Conservation (phyloP, 768 basidiomycete species). For the Chalciporus sphaerocephalus region DNA sequence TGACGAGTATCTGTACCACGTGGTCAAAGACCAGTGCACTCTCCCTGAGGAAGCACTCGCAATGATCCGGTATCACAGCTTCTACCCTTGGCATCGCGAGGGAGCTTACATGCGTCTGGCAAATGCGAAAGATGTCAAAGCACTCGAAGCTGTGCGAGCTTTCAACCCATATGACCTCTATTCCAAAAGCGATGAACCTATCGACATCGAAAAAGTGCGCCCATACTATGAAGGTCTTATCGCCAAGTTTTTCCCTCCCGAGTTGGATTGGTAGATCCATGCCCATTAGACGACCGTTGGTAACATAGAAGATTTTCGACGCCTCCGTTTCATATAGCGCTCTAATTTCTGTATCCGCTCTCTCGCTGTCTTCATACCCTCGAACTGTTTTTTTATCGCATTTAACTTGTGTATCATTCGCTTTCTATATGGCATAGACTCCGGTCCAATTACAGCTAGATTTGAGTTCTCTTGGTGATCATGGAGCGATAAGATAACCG, state of each 20-base stretch:
- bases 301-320: slow-evolving; percentile 5
- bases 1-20: slow-evolving; percentile 87
- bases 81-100: slow-evolving; percentile 95
- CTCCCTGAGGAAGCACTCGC: slow-evolving; percentile 79
- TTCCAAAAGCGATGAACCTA: slow-evolving; percentile 76
- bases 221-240: slow-evolving; percentile 86
- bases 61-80: slow-evolving; percentile 94
- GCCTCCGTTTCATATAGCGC: slow-evolving; percentile 1
- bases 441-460: neutral
- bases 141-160: slow-evolving; percentile 69
- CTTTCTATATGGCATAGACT: slow-evolving; percentile 8
- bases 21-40: slow-evolving; percentile 76
- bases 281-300: neutral
- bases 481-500: slow-evolving; percentile 19
- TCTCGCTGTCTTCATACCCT: neutral
- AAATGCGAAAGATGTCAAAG: slow-evolving; percentile 60
- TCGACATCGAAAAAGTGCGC: slow-evolving; percentile 55
- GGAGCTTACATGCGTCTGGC: slow-evolving; percentile 78
- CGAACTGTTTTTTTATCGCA: neutral
- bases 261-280: slow-evolving; percentile 69
- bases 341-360: slow-evolving; percentile 2
- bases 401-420: slow-evolving; percentile 16
- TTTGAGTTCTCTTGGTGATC: slow-evolving; percentile 1
- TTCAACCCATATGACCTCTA: slow-evolving; percentile 97
- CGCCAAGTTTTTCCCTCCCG: slow-evolving; percentile 77